Base-by-base conservation (phyloP, 768 basidiomycete species). In the Serendipita vermifera region DNA sequence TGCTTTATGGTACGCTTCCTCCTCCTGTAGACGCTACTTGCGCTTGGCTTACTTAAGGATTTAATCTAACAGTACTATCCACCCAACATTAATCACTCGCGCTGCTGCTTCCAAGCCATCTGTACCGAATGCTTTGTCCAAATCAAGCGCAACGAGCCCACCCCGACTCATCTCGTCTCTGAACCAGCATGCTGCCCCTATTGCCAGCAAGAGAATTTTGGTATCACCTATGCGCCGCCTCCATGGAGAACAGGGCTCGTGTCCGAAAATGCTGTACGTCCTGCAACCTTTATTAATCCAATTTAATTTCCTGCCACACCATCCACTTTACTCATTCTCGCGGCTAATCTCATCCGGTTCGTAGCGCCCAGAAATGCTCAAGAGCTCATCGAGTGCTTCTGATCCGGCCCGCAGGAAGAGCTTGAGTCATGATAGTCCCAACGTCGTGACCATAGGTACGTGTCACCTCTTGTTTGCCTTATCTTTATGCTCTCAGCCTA, bases 61-160 rank as follows among this genome's bases (percentile, higher is more conserved):
- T 61, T 61, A 62, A 33, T 60, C 33, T 55, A 26, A 24, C 66
- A 99, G 94, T 97, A 94, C 69, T 99, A 97, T 66, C 96, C 96
- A 22, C 77, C 86, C 41, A 94, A 97, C 70, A 96, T 97, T 70
- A 97, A 98, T 66, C 85, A 83, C 63, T 97, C 96, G 35, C 80
- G 96, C 65, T 99, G 96, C 68, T 99, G 96, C 68, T 93, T 94
- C 74, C 96, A 99, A 63, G 85, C 88, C 20, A 94, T 99, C 59
- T 99, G 96, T 67, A 97, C 96, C 33, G 96, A 99, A 70, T 99
- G 96, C 67, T 98, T 99, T 65, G 91, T 97, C 20, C 94, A 97
- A 71, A 98, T 99, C 72, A 98, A 97, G 73, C 85, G 96, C 55
- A 81, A 79, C 33, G 96, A 99, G 60, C 91, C 96, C 4, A 94